These are phyloP conservation scores for Biscutella laevigata DNA, from an alignment of 441 rosid genomes.

Conservation along the genomic window DNA sequence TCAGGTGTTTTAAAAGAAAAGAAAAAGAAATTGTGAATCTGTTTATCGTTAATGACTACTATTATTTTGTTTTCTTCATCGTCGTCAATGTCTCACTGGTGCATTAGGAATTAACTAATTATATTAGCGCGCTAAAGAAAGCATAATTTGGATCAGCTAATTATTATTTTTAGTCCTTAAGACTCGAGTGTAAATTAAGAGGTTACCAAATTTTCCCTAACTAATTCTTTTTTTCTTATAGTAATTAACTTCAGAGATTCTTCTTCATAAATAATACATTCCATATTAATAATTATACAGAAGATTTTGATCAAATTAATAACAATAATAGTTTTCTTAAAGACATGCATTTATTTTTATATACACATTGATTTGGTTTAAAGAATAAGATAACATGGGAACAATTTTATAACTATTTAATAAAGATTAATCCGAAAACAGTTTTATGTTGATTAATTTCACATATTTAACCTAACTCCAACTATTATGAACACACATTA, in stretches of 20 bases:
- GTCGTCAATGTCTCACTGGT: neutral
- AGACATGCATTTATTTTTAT: too few relatives aligned
- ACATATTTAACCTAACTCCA: neutral
- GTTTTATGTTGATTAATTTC: neutral
- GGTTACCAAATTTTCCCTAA: neutral
- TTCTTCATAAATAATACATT: neutral
- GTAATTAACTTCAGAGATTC: neutral
- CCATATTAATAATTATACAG: too few relatives aligned
- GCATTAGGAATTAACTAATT: constrained; percentile 18
- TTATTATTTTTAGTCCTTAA: neutral
- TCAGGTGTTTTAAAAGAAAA: neutral
- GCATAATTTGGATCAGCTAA: constrained; percentile 1
- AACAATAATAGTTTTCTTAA: too few relatives aligned
- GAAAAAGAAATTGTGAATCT: neutral
- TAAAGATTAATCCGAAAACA: neutral
- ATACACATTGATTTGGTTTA: neutral
- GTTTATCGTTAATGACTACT: constrained; percentile 10
- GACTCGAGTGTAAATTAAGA: neutral
- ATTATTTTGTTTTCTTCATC: constrained; percentile 8
- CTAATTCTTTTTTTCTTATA: too few relatives aligned
- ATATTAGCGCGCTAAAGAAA: constrained; percentile 25
- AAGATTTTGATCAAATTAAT: too few relatives aligned
- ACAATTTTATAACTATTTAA: neutral
- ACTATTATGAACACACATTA: neutral
- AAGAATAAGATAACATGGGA: neutral